These are phyloP conservation scores for Paxillus involutus DNA, from an alignment of 768 basidiomycete genomes.

Conservation along the genomic window DNA sequence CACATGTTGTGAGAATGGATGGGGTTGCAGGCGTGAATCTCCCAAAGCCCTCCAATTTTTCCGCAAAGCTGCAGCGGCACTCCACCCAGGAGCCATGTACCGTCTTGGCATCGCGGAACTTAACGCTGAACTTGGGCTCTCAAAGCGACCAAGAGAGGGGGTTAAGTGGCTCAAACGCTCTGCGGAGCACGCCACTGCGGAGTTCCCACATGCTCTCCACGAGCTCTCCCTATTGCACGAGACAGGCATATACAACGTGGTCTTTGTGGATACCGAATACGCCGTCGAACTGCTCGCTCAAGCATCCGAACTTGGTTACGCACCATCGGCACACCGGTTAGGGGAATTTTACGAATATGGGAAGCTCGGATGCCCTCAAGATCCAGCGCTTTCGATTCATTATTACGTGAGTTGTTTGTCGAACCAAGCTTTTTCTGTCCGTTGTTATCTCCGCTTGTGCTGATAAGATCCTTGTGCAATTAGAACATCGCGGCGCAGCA, in stretches of 20 bases:
- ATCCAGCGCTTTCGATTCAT: slow-evolving; percentile 95
- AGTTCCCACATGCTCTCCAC: slow-evolving; percentile 95
- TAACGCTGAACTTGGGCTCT: slow-evolving; percentile 88
- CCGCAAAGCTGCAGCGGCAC: slow-evolving; percentile 87
- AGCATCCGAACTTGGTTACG: slow-evolving; percentile 94
- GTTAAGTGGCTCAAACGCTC: slow-evolving; percentile 99
- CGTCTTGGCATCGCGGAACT: slow-evolving; percentile 94
- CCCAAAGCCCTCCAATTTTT: slow-evolving; percentile 92
- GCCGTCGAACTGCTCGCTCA: slow-evolving; percentile 92
- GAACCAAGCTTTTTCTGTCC: background rate
- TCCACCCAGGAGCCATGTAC: slow-evolving; percentile 95
- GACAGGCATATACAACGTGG: slow-evolving; percentile 95
- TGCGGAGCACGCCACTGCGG: slow-evolving; percentile 90
- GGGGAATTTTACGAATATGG: slow-evolving; percentile 99
- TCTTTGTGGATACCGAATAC: slow-evolving; percentile 97
- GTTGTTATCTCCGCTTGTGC: background rate
- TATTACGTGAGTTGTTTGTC: slow-evolving; percentile 86
- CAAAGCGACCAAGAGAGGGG: slow-evolving; percentile 89
- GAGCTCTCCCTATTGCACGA: slow-evolving; percentile 93
- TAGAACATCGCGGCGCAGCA: slow-evolving; percentile 99
- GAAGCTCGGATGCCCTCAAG: slow-evolving; percentile 97
- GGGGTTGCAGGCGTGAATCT: slow-evolving; percentile 93
- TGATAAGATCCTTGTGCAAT: slow-evolving; percentile 7
- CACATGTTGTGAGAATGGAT: slow-evolving; percentile 98
- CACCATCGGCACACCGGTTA: slow-evolving; percentile 91